phyloP scores from a whole-genome alignment of 192 early-diverging fungal species.

The Rhizophagus clarus region DNA sequence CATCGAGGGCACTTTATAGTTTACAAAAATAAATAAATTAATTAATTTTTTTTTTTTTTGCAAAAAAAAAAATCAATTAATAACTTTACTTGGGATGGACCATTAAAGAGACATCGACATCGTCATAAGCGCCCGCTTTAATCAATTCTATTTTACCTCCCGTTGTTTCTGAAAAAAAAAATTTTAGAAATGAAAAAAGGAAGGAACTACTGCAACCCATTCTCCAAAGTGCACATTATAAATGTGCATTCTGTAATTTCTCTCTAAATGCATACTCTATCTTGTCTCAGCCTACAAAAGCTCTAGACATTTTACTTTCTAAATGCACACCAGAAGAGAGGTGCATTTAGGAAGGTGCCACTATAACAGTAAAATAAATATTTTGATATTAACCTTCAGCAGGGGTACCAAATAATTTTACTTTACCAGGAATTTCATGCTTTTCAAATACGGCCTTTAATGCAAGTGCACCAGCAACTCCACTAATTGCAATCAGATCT shows the following conservation, averaged over 20 bases:
- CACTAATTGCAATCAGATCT: slow-evolving; percentile 11
- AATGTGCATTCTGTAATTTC: too few relatives aligned
- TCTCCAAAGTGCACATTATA: too few relatives aligned
- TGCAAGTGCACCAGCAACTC: slow-evolving; percentile 60
- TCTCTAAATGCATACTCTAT: too few relatives aligned
- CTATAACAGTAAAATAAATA: too few relatives aligned
- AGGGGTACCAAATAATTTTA: slow-evolving; percentile 81
- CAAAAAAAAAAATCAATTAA: too few relatives aligned
- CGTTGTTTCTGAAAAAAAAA: slow-evolving; percentile 44
- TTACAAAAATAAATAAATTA: too few relatives aligned
- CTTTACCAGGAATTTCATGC: slow-evolving; percentile 51
- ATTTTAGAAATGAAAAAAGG: not conserved
- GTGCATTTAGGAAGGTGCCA: too few relatives aligned
- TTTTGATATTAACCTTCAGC: slow-evolving; percentile 54
- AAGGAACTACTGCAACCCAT: too few relatives aligned
- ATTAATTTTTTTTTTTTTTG: not conserved
- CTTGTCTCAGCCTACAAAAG: too few relatives aligned
- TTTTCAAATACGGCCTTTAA: slow-evolving; percentile 35
- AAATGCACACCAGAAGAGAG: too few relatives aligned
- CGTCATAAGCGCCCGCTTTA: slow-evolving; percentile 68
- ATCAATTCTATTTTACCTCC: slow-evolving; percentile 67
- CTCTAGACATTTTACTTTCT: too few relatives aligned
- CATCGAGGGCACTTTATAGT: slow-evolving; percentile 45
- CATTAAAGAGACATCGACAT: slow-evolving; percentile 57
- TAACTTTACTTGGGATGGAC: not conserved